phyloP scores from a whole-genome alignment of 768 basidiomycete genomes.

The Auriscalpium microsporum region DNA sequence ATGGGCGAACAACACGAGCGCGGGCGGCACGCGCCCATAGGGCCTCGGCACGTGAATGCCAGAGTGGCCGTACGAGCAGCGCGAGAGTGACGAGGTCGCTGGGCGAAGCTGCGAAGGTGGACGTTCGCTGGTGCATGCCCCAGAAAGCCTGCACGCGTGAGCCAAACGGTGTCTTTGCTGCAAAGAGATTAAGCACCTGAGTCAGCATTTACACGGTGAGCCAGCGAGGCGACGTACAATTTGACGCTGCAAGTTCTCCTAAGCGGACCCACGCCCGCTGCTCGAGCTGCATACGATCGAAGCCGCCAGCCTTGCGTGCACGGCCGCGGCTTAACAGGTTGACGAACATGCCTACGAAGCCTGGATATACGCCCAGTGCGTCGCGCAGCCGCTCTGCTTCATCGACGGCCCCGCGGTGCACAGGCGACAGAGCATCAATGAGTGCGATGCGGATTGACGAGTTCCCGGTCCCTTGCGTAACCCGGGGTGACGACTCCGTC shows the following conservation, averaged over 20 bases:
- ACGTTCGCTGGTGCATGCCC: conserved; percentile 35
- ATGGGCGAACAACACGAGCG: conserved; percentile 27
- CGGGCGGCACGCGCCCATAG: conserved; percentile 35
- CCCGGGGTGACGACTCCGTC: neutral
- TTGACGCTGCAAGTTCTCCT: conserved; percentile 38
- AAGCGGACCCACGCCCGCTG: conserved; percentile 43
- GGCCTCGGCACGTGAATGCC: conserved; percentile 32
- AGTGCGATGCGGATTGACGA: conserved; percentile 15
- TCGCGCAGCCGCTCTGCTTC: conserved; percentile 32
- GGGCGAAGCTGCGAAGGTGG: conserved; percentile 31
- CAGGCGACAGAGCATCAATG: conserved; percentile 24
- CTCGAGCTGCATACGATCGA: conserved; percentile 35
- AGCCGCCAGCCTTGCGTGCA: conserved; percentile 19
- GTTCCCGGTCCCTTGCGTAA: neutral
- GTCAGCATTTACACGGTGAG: conserved; percentile 19
- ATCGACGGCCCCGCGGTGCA: conserved; percentile 26
- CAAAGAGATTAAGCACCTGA: neutral
- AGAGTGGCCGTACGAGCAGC: conserved; percentile 42
- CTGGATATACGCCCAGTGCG: conserved; percentile 32
- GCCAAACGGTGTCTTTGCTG: conserved; percentile 22
- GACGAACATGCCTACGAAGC: conserved; percentile 29
- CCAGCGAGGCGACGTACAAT: conserved; percentile 18
- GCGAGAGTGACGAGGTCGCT: conserved; percentile 51
- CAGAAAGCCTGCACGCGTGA: conserved; percentile 49
- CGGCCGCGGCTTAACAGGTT: conserved; percentile 20